phyloP scores from a whole-genome alignment of 148 eudicot species.

The Amaranthus cruentus region DNA sequence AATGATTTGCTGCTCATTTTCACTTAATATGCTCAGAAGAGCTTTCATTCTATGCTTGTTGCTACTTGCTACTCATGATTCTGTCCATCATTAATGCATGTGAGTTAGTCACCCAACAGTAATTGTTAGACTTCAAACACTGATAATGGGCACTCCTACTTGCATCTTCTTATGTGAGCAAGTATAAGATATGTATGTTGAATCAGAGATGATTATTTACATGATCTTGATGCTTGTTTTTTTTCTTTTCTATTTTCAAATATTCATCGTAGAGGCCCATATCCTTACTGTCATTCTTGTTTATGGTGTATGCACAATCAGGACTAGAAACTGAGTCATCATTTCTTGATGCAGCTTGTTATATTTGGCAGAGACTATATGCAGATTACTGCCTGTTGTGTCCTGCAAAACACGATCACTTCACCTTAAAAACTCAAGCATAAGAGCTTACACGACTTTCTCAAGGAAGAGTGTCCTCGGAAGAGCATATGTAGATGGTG shows the following conservation, averaged over 20 bases:
- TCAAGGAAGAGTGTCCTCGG: conserved; percentile 11
- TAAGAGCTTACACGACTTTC: conserved; percentile 1
- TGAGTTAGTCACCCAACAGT: no score
- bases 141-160: background rate
- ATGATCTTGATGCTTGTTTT: background rate
- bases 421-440: conserved; percentile 1
- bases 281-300: background rate
- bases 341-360: conserved; percentile 77
- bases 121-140: no score
- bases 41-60: background rate
- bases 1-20: background rate
- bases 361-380: conserved; percentile 62
- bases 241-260: background rate
- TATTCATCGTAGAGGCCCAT: background rate
- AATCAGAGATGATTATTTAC: background rate
- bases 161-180: background rate
- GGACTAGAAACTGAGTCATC: conserved; percentile 38
- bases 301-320: background rate
- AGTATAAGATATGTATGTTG: background rate
- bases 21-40: background rate
- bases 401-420: conserved; percentile 12
- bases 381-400: conserved; percentile 22
- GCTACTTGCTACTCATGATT: no score
- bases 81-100: no score
- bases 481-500: conserved; percentile 25